Conservation (phyloP, 306 rosid genomes). For the Lathyrus oleraceus region DNA sequence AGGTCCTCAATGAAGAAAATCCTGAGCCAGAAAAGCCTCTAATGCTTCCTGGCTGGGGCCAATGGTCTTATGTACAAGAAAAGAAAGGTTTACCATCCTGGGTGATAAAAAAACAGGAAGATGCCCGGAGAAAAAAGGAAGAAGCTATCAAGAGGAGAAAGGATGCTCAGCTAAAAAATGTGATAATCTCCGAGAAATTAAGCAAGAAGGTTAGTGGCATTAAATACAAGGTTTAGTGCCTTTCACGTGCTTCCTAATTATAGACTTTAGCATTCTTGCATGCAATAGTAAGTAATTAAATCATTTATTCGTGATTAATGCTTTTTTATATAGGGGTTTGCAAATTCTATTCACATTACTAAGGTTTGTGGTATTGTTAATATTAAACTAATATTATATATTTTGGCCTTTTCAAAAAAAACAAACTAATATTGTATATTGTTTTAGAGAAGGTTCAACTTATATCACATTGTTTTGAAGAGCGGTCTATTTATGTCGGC, state of each 20-base stretch:
- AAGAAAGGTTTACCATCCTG: constrained; percentile 85
- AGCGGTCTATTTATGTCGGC: no score
- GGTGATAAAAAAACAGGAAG: constrained; percentile 77
- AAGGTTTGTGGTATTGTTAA: no score
- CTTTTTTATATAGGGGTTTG: background rate
- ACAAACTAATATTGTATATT: no score
- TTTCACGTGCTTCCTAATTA: background rate
- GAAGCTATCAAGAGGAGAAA: constrained; percentile 73
- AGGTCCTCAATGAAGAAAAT: constrained; percentile 69
- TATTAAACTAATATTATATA: no score
- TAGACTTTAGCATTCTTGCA: constrained; percentile 19
- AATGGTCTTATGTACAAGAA: constrained; percentile 81
- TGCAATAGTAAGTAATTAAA: background rate
- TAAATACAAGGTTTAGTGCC: constrained; percentile 15
- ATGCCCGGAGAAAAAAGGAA: constrained; percentile 67
- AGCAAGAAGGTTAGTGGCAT: constrained; percentile 73
- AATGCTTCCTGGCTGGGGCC: constrained; percentile 96
- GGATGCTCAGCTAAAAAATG: constrained; percentile 80
- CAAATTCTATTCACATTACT: background rate
- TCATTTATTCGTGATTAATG: constrained; percentile 5
- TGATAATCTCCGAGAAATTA: constrained; percentile 80
- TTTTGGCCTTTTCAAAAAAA: no score
- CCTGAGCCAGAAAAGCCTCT: constrained; percentile 91
- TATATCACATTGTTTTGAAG: no score
- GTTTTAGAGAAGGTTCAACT: no score